Evolutionary conservation across 2,329 filamentous ascomycete species (phyloP).

Genomic region (Ceratocystis alfenasii): DNA sequence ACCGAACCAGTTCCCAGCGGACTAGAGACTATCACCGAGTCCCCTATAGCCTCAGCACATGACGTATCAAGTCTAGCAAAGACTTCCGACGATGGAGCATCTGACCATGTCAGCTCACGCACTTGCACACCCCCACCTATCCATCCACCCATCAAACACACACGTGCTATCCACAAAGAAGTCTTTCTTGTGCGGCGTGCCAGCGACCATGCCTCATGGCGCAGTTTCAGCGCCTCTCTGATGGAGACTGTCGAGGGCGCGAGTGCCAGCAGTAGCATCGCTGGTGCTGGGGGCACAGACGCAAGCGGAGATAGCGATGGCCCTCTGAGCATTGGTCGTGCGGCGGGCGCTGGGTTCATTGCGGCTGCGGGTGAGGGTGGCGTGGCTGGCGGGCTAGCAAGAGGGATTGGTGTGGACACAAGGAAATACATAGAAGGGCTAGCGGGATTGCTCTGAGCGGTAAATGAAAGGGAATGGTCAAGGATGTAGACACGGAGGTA

Average conservation of each 20-base stretch:
- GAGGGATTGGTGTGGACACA: constrained; percentile 68
- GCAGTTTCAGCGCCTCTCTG: constrained; percentile 28
- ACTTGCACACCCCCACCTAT: background rate
- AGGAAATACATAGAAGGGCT: constrained; percentile 62
- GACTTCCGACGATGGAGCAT: constrained; percentile 3
- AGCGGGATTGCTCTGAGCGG: constrained; percentile 35
- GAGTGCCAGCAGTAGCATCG: background rate
- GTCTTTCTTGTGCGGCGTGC: constrained; percentile 50
- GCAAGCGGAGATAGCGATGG: constrained; percentile 37
- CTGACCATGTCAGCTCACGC: constrained; percentile 20
- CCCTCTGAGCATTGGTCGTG: constrained; percentile 24
- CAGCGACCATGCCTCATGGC: constrained; percentile 41
- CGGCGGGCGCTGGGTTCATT: background rate
- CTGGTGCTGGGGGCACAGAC: background rate
- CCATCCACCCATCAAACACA: background rate
- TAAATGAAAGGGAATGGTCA: too few relatives aligned
- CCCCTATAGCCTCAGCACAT: constrained; percentile 9
- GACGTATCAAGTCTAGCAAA: background rate
- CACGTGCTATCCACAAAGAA: constrained; percentile 38
- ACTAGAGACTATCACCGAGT: constrained; percentile 19
- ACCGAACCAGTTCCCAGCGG: constrained; percentile 3
- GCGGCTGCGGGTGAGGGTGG: constrained; percentile 24
- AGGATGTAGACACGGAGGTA: too few relatives aligned
- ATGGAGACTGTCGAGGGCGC: constrained; percentile 29
- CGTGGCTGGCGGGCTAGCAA: constrained; percentile 44